Evolutionary conservation across 2,329 filamentous ascomycete species (phyloP).

Genomic region (Dendryphion nanum): DNA sequence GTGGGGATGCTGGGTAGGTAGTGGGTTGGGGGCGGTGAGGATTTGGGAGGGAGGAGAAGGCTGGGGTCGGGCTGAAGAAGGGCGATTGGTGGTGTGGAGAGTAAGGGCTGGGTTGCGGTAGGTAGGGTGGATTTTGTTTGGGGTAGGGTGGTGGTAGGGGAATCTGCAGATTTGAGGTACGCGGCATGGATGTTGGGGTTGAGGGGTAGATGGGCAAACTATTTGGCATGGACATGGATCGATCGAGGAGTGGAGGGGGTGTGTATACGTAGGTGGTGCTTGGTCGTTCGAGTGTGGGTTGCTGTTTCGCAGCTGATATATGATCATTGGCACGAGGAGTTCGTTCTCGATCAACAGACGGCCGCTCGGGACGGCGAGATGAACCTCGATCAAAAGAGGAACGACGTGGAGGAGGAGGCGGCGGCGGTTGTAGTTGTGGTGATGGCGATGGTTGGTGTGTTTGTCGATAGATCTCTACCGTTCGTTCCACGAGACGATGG

Average conservation of each 20-base stretch:
- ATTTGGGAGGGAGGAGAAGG: conserved; percentile 1
- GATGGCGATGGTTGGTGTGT: conserved; percentile 15
- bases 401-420: conserved; percentile 10
- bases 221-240: conserved; percentile 25
- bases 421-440: conserved; percentile 6
- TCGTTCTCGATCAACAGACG: conserved; percentile 20
- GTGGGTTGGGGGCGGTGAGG: not conserved
- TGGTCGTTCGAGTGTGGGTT: conserved; percentile 17
- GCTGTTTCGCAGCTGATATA: conserved; percentile 7
- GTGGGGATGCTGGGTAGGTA: conserved; percentile 8
- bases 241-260: conserved; percentile 11
- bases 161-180: not conserved
- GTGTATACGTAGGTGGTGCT: conserved; percentile 17
- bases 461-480: conserved; percentile 36
- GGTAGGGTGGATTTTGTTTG: conserved; percentile 6
- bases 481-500: conserved; percentile 38
- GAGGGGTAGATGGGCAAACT: not conserved
- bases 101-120: conserved; percentile 7
- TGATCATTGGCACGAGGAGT: conserved; percentile 19
- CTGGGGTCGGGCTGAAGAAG: not conserved
- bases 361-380: conserved; percentile 5
- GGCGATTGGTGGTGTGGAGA: conserved; percentile 1
- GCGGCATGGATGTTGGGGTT: not conserved
- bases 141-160: not conserved
- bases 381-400: conserved; percentile 24